Evolutionary conservation across 2,329 filamentous ascomycete species (phyloP), one percentile per base, ranked within the genome.

Genomic region (Calonectria fujianensis): DNA sequence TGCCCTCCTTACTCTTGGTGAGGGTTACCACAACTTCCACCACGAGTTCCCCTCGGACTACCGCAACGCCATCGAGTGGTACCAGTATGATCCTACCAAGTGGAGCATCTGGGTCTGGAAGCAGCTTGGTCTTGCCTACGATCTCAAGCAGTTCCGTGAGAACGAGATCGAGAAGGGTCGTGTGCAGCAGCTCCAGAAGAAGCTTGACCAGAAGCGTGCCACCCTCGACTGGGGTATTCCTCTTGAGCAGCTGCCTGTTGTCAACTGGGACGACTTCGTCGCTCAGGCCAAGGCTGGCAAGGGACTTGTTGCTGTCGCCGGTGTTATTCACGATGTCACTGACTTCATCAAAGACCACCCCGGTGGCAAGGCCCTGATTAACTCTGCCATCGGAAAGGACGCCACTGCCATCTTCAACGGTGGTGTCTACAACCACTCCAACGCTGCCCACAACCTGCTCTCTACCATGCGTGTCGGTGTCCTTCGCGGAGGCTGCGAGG

Each of bases 21-120:
- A 96, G 87, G 95, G 95, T 37, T 97, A 97, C 88, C 95, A 97
- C 91, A 97, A 97, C 90, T 97, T 97, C 91, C 95, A 97, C 88
- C 95, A 97, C 90, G 95, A 97, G 86, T 97, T 97, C 87, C 95
- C 95, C 70, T 96, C 94, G 14, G 95, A 97, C 86, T 97, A 97
- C 91, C 94, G 95, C 84, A 97, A 97, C 84, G 95, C 95, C 76
- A 96, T 97, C 80, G 90, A 95, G 86, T 97, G 95, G 95, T 94
- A 93, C 88, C 95, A 97, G 84, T 97, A 97, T 83, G 95, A 97
- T 85, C 95, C 95, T 61, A 97, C 95, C 85, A 97, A 97, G 89
- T 97, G 95, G 95, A 90, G 88, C 83, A 97, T 97, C 88, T 95
- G 93, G 93, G 82, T 89, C 74, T 96, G 94, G 93, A 97, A 96